phyloP scores from a whole-genome alignment of 345 rosid genomes.

The Gossypium mustelinum region DNA sequence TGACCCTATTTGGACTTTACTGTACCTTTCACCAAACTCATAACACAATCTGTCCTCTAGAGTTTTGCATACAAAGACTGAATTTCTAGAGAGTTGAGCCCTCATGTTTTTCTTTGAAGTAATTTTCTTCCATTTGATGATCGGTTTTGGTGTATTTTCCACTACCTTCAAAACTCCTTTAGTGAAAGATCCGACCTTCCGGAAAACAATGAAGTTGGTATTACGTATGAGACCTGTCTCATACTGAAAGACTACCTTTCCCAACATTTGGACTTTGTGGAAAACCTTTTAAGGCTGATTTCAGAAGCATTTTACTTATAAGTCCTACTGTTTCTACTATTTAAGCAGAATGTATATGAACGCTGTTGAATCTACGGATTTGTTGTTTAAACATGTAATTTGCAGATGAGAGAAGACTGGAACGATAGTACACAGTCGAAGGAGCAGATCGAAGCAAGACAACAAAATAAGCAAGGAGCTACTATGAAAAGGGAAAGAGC shows the following conservation, averaged over 20 bases:
- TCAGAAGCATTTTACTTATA: neutral
- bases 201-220: too few species aligned
- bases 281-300: neutral
- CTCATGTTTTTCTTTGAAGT: too few species aligned
- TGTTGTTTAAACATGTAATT: neutral
- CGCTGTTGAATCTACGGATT: neutral
- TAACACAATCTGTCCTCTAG: too few species aligned
- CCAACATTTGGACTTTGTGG: neutral
- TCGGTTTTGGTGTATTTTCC: too few species aligned
- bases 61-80: too few species aligned
- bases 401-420: constrained; percentile 64
- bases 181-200: too few species aligned
- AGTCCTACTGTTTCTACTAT: neutral
- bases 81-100: too few species aligned
- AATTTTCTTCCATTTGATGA: too few species aligned
- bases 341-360: neutral
- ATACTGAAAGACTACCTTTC: too few species aligned
- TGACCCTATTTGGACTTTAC: neutral
- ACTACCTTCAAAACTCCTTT: too few species aligned
- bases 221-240: too few species aligned
- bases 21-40: too few species aligned
- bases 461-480: constrained; percentile 60
- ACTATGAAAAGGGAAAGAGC: constrained; percentile 89
- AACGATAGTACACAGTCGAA: constrained; percentile 56
- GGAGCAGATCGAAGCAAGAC: constrained; percentile 66